Base-by-base conservation (phyloP, 805 yeast species). In the Debaryomyces prosopidis region DNA sequence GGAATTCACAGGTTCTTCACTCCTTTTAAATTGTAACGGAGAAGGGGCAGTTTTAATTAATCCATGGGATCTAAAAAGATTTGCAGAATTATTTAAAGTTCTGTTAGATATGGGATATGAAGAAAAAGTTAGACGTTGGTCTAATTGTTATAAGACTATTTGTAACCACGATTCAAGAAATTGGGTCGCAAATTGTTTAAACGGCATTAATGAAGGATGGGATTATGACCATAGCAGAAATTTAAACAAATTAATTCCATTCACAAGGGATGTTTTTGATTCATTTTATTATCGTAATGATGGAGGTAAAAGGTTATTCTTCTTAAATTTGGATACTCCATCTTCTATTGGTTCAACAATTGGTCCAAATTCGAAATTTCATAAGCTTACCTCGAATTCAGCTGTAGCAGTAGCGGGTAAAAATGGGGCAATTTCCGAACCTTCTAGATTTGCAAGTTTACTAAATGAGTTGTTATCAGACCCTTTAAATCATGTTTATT, bases 1-100 rank as follows among this genome's bases (percentile, higher is more conserved):
- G 32, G 99, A 94, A 64, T 94, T 94, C 57, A 90, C 97, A 1
- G 99, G 99, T 1, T 87, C 96, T 9, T 96, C 98, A 0, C 77
- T 85, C 4, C 81, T 92, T 5, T 71, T 94, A 44, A 74, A 75
- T 11, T 59, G 65, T 39, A 48, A 56, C 11, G 75, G 74, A 0
- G 68, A 79, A 19, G 91, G 95, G 10, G 84, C 96, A 3, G 49
- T 87, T 3, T 64, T 89, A 31, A 83, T 92, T 31, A 94, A 94
- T 58, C 99, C 99, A 1, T 94, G 97, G 96, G 92, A 90, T 64
- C 73, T 79, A 23, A 77, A 74, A 37, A 78, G 78, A 47, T 80
- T 90, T 48, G 73, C 94, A 0, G 73, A 79, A n/a, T 73, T 79
- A 7, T 85, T 89, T 44, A 73, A 80, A 49, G 45, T 56, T 7